A percentile compares a stretch with the other conserved stretches of the same genome.
Evolutionary conservation across 139 green algal genomes (phyloP).

Genomic region (Coccomyxa sp.): DNA sequence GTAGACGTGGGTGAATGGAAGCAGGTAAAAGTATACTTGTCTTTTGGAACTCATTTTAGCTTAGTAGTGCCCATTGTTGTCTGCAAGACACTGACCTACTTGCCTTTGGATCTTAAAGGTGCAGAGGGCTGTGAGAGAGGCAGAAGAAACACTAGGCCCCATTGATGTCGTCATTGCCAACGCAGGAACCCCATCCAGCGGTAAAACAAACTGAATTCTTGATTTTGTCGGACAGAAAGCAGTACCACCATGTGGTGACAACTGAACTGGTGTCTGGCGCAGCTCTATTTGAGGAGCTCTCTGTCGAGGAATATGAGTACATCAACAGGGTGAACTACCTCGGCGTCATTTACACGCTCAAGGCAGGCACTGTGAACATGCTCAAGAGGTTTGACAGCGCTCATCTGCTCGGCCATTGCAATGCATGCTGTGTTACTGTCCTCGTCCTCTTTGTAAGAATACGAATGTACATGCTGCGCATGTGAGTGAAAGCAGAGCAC

Average conservation of each 20-base stretch:
- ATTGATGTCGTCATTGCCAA: not conserved
- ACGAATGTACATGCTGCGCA: too few relatives aligned
- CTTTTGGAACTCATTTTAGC: too few relatives aligned
- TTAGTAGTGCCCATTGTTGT: too few relatives aligned
- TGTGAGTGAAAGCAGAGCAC: too few relatives aligned
- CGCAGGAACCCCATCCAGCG: not conserved
- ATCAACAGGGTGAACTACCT: conserved; percentile 1
- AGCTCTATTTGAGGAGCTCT: not conserved
- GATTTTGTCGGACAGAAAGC: too few relatives aligned
- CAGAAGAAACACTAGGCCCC: not conserved
- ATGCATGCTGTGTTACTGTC: too few relatives aligned
- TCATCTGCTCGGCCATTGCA: too few relatives aligned
- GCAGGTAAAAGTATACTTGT: too few relatives aligned
- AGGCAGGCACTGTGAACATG: not conserved
- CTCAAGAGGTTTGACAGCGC: not conserved
- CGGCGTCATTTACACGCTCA: conserved; percentile 1
- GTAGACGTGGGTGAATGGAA: too few relatives aligned
- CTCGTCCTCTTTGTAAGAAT: too few relatives aligned
- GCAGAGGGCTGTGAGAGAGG: not conserved
- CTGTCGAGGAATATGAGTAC: not conserved
- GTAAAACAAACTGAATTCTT: not conserved
- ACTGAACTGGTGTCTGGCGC: not conserved
- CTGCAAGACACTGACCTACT: too few relatives aligned
- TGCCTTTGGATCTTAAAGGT: not conserved
- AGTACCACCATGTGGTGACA: not conserved